A percentile compares a stretch with the other conserved stretches of the same genome.
Conservation (phyloP, 495 filamentous ascomycete genomes). For the Glutinoglossum americanum region DNA sequence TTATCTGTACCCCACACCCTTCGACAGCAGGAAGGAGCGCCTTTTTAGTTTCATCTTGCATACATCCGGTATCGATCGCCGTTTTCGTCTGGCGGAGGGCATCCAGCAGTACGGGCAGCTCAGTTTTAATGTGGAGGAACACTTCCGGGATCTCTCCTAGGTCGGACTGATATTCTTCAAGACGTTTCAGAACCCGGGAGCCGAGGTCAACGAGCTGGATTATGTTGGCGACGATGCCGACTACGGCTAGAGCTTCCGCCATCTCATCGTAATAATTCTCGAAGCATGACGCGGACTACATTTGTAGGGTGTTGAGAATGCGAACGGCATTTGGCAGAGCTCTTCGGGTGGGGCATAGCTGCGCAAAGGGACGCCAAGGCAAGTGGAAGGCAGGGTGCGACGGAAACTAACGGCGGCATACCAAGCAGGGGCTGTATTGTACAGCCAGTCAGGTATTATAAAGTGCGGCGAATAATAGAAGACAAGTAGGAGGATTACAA, state of each 20-base stretch:
- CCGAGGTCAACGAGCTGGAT: slow-evolving; percentile 2
- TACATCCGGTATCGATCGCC: background rate
- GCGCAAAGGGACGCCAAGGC: slow-evolving; percentile 1
- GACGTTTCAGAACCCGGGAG: slow-evolving; percentile 2
- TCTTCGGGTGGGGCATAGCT: slow-evolving; percentile 1
- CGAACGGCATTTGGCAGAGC: background rate
- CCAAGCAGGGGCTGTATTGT: background rate
- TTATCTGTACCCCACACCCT: slow-evolving; percentile 4
- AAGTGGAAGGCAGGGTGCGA: background rate
- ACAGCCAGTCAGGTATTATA: background rate
- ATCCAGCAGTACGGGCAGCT: slow-evolving; percentile 4
- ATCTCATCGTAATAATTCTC: background rate
- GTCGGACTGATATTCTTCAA: slow-evolving; percentile 4
- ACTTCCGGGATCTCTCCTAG: slow-evolving; percentile 4
- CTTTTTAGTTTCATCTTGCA: slow-evolving; percentile 3
- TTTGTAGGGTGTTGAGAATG: slow-evolving; percentile 1
- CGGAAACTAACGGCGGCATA: background rate
- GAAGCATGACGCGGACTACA: background rate
- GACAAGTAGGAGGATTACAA: background rate
- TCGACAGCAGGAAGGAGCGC: slow-evolving; percentile 3
- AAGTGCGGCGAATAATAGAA: background rate
- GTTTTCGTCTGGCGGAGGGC: slow-evolving; percentile 1
- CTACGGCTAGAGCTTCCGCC: slow-evolving; percentile 6
- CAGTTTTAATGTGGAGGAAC: slow-evolving; percentile 1
- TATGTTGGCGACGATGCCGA: slow-evolving; percentile 4